Base-by-base conservation (phyloP, 2,329 filamentous ascomycete species). In the Talaromyces piceae region DNA sequence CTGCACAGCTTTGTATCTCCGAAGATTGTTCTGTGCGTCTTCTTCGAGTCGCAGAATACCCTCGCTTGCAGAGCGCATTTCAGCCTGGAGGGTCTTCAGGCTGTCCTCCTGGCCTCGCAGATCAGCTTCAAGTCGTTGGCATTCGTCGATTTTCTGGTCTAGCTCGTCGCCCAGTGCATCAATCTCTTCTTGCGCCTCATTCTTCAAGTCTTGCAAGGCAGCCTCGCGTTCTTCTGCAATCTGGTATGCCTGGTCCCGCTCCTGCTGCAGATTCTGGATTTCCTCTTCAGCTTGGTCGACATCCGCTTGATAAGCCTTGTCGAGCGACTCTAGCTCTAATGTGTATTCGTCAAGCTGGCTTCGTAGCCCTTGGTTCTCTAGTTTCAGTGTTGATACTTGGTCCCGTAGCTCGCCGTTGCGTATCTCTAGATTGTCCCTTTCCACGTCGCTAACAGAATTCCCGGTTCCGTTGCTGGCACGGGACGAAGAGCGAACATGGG, bases 61-160 rank as follows among this genome's bases (percentile, higher is more conserved):
- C 59, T 95, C 89, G 61, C 87, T 94, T 69, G 96, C 86, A 59
- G 85, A 86, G 56, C 91, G 87, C 84, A 98, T 93, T 74, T 97
- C 93, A 53, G 86, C 83, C 64, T 97, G 91, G 49, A 98, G 73
- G n/a, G 88, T 87, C 57, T 86, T 83, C 67, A 96, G 91, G 64
- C 93, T 94, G 63, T 97, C 91, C 11, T 83, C 83, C 48, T 86
- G 82, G 56, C 88, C 86, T 55, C 82, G 80, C 12, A 95, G 72
- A 37, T 93, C 88, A 12, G 80, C 76, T 52, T 86, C 80, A 23
- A 93, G 71, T 12, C 82, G 80, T 57, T 86, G 78, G 39, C 84
- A 81, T 58, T 91, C 87, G 4, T 83, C 79, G 41, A 81, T 80
- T 54, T 86, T 85, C 62, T 86, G 79, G 50, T 91, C 87, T 4